A percentile compares a stretch with the other conserved stretches of the same genome.
These are phyloP conservation scores for Salix udensis DNA, from an alignment of 345 rosid species.

Conservation along the genomic window DNA sequence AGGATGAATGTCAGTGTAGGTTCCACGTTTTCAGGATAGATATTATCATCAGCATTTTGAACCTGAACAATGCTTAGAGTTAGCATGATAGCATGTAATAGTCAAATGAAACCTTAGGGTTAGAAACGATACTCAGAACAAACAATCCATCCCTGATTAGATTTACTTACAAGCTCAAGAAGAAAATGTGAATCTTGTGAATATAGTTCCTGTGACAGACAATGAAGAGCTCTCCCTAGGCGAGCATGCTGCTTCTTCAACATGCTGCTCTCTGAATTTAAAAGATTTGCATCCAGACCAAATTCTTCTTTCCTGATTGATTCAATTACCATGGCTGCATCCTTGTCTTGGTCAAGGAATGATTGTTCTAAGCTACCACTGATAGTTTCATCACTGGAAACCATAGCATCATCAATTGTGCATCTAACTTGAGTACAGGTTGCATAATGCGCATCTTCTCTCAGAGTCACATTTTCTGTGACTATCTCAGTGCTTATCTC, in stretches of 20 bases:
- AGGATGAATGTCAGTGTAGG: conserved; percentile 85
- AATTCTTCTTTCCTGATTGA: conserved; percentile 85
- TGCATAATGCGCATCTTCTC: conserved; percentile 16
- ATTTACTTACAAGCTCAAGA: conserved; percentile 81
- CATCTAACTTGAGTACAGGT: conserved; percentile 28
- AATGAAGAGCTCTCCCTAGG: conserved; percentile 94
- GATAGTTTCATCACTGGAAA: conserved; percentile 26
- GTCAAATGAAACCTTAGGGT: conserved; percentile 3
- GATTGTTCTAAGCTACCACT: conserved; percentile 19
- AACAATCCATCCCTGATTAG: neutral
- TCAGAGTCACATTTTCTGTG: conserved; percentile 16
- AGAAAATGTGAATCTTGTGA: conserved; percentile 98
- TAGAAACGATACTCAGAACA: neutral
- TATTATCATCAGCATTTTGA: conserved; percentile 97
- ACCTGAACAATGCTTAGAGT: conserved; percentile 50
- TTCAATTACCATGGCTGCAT: conserved; percentile 55
- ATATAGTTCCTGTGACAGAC: conserved; percentile 94
- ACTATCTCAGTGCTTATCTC: conserved; percentile 11
- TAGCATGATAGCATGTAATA: neutral
- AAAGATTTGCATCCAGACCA: conserved; percentile 67
- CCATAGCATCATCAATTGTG: conserved; percentile 22
- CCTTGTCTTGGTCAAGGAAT: conserved; percentile 27
- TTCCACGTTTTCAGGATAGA: conserved; percentile 60
- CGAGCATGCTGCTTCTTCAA: conserved; percentile 97
- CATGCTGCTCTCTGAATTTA: conserved; percentile 60